A percentile compares a stretch with the other conserved stretches of the same genome.
Conservation (phyloP, 2,329 filamentous ascomycete species). For the Scytalidium lignicola region DNA sequence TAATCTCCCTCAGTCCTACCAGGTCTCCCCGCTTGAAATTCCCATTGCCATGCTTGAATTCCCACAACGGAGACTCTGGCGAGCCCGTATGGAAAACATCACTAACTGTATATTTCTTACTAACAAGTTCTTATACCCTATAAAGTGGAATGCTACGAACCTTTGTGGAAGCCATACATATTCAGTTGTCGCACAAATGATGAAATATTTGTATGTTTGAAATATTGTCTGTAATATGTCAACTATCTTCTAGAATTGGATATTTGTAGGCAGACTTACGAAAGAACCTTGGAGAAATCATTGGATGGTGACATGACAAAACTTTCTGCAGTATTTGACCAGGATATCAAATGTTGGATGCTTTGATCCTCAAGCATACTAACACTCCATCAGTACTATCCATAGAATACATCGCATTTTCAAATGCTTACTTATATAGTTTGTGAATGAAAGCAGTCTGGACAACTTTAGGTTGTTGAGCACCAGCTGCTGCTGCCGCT, state of each 20-base stretch:
- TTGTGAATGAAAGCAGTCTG: constrained; percentile 99
- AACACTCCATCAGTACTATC: constrained; percentile 16
- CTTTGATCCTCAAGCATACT: constrained; percentile 95
- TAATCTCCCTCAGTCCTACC: constrained; percentile 88
- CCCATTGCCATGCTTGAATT: constrained; percentile 96
- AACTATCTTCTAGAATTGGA: constrained; percentile 6
- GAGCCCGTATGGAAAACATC: constrained; percentile 96
- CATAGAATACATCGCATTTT: neutral
- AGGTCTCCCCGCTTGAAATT: constrained; percentile 96
- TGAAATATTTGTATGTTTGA: constrained; percentile 98
- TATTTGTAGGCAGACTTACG: constrained; percentile 57
- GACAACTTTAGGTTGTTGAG: constrained; percentile 93
- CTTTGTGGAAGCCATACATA: constrained; percentile 99
- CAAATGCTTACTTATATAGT: constrained; percentile 77
- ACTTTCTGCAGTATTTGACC: constrained; percentile 89
- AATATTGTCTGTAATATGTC: constrained; percentile 70
- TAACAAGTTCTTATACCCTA: constrained; percentile 4
- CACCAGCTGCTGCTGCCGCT: constrained; percentile 60
- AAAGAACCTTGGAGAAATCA: constrained; percentile 96
- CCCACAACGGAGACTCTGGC: constrained; percentile 91
- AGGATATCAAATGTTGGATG: constrained; percentile 94
- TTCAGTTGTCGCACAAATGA: constrained; percentile 97
- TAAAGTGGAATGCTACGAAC: constrained; percentile 39
- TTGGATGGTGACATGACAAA: constrained; percentile 98
- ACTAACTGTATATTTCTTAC: constrained; percentile 61